Evolutionary conservation across 768 basidiomycete genomes (phyloP).

Genomic region (Boletus eberwhitei): DNA sequence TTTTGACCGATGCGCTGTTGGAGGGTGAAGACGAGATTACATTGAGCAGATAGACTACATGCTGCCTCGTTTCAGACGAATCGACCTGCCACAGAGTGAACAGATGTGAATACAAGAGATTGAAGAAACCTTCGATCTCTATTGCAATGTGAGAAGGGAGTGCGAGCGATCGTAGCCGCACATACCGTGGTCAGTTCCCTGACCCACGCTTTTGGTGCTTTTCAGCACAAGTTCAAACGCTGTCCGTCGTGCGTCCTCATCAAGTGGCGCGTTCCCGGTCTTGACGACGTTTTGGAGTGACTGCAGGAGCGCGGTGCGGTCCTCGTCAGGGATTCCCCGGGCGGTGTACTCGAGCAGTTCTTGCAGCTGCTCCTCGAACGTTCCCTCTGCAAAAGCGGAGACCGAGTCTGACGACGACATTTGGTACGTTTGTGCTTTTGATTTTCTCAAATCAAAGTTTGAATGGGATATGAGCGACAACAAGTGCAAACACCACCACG

Average conservation of each 20-base stretch:
- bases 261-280: slow-evolving; percentile 51
- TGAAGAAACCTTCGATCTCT: slow-evolving; percentile 90
- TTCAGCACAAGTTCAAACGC: slow-evolving; percentile 58
- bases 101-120: slow-evolving; percentile 73
- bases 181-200: slow-evolving; percentile 75
- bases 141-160: slow-evolving; percentile 8
- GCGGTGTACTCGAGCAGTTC: slow-evolving; percentile 77
- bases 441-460: slow-evolving; percentile 11
- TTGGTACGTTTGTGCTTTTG: slow-evolving; percentile 19
- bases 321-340: slow-evolving; percentile 63
- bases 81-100: slow-evolving; percentile 55
- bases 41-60: slow-evolving; percentile 47
- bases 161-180: background rate
- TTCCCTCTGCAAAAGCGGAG: slow-evolving; percentile 84
- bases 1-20: slow-evolving; percentile 58
- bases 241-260: slow-evolving; percentile 48
- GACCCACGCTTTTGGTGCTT: slow-evolving; percentile 67
- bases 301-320: slow-evolving; percentile 56
- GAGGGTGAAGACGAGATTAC: slow-evolving; percentile 54
- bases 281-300: slow-evolving; percentile 64
- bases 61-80: slow-evolving; percentile 52
- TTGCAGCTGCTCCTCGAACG: slow-evolving; percentile 80
- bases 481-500: slow-evolving; percentile 17
- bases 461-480: slow-evolving; percentile 8
- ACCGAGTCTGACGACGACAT: slow-evolving; percentile 76